A percentile compares a stretch with the other conserved stretches of the same genome.
Evolutionary conservation across 225 moss, liverwort and hornwort genomes (phyloP).

Genomic region (Polytrichum formosum): DNA sequence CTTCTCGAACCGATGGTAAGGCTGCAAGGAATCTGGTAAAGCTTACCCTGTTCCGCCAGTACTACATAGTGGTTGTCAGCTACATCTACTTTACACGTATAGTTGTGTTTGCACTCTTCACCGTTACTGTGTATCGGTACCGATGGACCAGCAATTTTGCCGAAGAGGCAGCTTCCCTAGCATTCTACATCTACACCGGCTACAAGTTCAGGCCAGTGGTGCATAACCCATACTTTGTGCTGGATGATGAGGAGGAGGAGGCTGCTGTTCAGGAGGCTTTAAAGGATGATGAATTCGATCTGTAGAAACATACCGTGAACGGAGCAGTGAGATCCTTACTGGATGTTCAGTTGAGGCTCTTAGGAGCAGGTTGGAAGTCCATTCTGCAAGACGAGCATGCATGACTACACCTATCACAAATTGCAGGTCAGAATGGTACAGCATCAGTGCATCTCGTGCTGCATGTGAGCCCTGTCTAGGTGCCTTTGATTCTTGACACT

Average conservation of each 20-base stretch:
- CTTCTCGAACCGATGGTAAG: conserved; percentile 59
- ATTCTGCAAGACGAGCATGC: neutral
- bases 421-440: neutral
- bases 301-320: conserved; percentile 14
- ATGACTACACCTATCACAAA: neutral
- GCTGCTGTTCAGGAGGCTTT: conserved; percentile 36
- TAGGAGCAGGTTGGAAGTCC: neutral
- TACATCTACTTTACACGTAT: conserved; percentile 68
- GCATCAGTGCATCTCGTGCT: neutral
- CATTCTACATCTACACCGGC: conserved; percentile 62
- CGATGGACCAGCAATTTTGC: conserved; percentile 54
- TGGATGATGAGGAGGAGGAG: conserved; percentile 67
- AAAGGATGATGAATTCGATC: conserved; percentile 71
- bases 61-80: conserved; percentile 64
- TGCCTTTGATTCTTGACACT: neutral
- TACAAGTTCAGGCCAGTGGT: conserved; percentile 63
- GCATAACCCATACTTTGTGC: conserved; percentile 63
- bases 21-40: conserved; percentile 63
- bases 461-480: neutral
- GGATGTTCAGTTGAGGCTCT: neutral
- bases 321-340: neutral
- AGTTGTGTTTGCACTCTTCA: conserved; percentile 51
- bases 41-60: conserved; percentile 63
- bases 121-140: conserved; percentile 56
- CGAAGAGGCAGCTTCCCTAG: conserved; percentile 46